phyloP scores from a whole-genome alignment of 257 asterid genomes.

The Avicennia marina region DNA sequence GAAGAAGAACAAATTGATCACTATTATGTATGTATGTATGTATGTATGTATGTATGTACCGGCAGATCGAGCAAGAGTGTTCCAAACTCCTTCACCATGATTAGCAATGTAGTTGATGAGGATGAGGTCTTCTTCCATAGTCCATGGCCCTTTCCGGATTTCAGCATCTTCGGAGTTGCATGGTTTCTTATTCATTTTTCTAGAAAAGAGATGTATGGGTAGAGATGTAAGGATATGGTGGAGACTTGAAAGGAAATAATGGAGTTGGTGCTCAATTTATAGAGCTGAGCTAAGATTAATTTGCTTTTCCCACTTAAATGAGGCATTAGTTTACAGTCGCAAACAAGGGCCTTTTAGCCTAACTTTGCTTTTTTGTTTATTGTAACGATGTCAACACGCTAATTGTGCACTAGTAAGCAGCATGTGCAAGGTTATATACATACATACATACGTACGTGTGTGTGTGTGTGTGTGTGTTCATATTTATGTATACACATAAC shows the following conservation, averaged over 20 bases:
- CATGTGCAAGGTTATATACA: too few species aligned
- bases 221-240: background rate
- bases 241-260: constrained; percentile 29
- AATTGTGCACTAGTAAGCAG: too few species aligned
- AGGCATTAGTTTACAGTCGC: constrained; percentile 26
- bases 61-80: constrained; percentile 83
- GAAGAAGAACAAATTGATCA: too few species aligned
- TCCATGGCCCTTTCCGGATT: constrained; percentile 98
- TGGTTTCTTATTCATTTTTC: constrained; percentile 75
- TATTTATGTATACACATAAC: too few species aligned
- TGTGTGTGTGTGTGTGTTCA: too few species aligned
- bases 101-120: constrained; percentile 90
- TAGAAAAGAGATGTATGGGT: too few species aligned
- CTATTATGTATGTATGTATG: too few species aligned
- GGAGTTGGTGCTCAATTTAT: constrained; percentile 55
- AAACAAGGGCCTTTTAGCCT: constrained; percentile 39
- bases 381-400: too few species aligned
- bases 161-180: constrained; percentile 74
- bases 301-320: constrained; percentile 13
- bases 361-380: too few species aligned
- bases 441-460: too few species aligned
- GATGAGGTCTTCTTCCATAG: constrained; percentile 94
- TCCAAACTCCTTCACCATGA: constrained; percentile 99
- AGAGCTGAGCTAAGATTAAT: constrained; percentile 29
- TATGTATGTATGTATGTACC: constrained; percentile 34